Percentiles rank a stretch among this genome's conserved stretches.
Conservation (phyloP, 371 early-diverging fungal genomes). For the Mucor circinelloides region DNA sequence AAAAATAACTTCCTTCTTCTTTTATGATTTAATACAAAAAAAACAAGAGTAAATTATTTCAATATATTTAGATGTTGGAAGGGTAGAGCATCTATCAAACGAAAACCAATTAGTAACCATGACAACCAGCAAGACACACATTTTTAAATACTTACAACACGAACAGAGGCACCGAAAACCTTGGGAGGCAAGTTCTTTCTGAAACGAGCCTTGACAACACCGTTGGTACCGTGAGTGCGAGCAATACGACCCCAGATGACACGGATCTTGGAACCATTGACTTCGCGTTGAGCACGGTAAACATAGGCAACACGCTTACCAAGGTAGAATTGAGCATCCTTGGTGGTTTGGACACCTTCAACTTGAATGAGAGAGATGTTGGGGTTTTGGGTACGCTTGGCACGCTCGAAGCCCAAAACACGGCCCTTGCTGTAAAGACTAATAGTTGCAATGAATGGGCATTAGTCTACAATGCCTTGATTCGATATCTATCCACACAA, state of each 20-base stretch:
- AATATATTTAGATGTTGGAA: constrained; percentile 73
- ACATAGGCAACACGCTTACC: constrained; percentile 86
- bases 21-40: background rate
- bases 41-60: background rate
- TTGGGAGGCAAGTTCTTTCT: constrained; percentile 94
- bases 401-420: constrained; percentile 92
- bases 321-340: constrained; percentile 89
- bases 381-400: constrained; percentile 89
- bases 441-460: background rate
- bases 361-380: constrained; percentile 91
- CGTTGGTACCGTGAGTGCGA: constrained; percentile 94
- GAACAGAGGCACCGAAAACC: constrained; percentile 89
- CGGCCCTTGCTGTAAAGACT: constrained; percentile 98
- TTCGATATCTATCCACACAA: background rate
- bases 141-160: constrained; percentile 71
- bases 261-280: constrained; percentile 92
- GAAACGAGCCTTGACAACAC: constrained; percentile 97
- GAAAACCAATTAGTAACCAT: background rate
- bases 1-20: background rate
- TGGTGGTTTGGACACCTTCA: constrained; percentile 89
- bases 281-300: constrained; percentile 87
- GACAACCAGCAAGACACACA: background rate
- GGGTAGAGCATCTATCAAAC: constrained; percentile 87
- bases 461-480: background rate
- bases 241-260: constrained; percentile 97